Percentiles rank a stretch among this genome's conserved stretches.
These are phyloP conservation scores for Noccaea bulbosa DNA, from an alignment of 345 rosid genomes.

Conservation along the genomic window DNA sequence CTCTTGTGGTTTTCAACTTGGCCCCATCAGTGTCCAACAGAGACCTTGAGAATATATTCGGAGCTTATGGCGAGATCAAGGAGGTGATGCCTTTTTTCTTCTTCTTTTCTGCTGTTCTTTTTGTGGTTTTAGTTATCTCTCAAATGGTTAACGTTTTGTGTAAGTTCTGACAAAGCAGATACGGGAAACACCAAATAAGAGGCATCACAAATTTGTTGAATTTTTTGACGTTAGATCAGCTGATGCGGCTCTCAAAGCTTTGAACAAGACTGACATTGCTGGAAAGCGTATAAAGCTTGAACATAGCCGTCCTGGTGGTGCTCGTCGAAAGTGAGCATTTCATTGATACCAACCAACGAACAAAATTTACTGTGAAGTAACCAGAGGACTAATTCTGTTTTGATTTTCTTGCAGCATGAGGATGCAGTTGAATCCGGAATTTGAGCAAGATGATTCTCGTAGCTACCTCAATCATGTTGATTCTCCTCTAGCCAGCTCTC, in stretches of 20 bases:
- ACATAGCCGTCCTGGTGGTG: slow-evolving; percentile 90
- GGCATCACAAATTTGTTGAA: slow-evolving; percentile 84
- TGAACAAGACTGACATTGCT: slow-evolving; percentile 76
- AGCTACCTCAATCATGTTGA: slow-evolving; percentile 54
- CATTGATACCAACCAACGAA: slow-evolving; percentile 5
- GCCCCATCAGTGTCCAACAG: slow-evolving; percentile 76
- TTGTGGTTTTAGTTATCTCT: slow-evolving; percentile 4
- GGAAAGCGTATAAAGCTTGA: slow-evolving; percentile 88
- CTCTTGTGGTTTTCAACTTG: slow-evolving; percentile 77
- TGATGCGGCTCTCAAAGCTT: slow-evolving; percentile 73
- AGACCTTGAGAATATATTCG: slow-evolving; percentile 72
- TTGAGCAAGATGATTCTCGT: slow-evolving; percentile 65
- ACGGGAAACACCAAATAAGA: slow-evolving; percentile 84
- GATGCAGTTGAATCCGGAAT: slow-evolving; percentile 62
- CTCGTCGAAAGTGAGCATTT: slow-evolving; percentile 60
- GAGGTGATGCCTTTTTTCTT: slow-evolving; percentile 52
- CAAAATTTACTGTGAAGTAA: background rate
- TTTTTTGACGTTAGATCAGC: slow-evolving; percentile 84
- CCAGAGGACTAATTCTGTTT: background rate
- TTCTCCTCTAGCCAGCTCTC: slow-evolving; percentile 63
- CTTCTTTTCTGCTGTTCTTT: background rate
- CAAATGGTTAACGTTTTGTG: slow-evolving; percentile 38
- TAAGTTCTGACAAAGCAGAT: slow-evolving; percentile 54
- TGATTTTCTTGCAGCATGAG: slow-evolving; percentile 50
- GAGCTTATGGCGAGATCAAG: slow-evolving; percentile 77